A percentile compares a stretch with the other conserved stretches of the same genome.
These are phyloP conservation scores for Zostera marina DNA, from an alignment of 116 monocot species.

Conservation along the genomic window DNA sequence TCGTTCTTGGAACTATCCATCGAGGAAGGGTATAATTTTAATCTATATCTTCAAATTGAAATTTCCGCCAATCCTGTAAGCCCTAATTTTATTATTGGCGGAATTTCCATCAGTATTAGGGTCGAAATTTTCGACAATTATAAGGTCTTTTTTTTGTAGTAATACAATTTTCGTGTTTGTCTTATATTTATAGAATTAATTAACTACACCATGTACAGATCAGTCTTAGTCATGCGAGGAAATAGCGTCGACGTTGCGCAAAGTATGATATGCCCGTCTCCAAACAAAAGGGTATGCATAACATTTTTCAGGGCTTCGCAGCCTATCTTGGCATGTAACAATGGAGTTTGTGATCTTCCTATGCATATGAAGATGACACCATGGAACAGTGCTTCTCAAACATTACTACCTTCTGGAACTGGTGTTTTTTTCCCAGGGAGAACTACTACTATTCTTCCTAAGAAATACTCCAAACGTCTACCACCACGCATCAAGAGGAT, in stretches of 20 bases:
- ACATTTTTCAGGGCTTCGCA: constrained; percentile 57
- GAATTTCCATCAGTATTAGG: background rate
- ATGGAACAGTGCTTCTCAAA: constrained; percentile 9
- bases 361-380: constrained; percentile 12
- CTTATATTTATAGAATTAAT: too few species aligned
- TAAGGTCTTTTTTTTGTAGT: too few species aligned
- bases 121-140: background rate
- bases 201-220: too few species aligned
- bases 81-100: too few species aligned
- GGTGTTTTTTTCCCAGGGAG: constrained; percentile 97
- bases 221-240: constrained; percentile 85
- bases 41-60: background rate
- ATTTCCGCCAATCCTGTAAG: background rate
- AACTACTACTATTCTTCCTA: constrained; percentile 43
- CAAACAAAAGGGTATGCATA: constrained; percentile 53
- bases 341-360: background rate
- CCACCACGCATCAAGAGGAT: constrained; percentile 84
- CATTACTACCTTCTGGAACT: too few species aligned
- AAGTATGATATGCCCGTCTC: constrained; percentile 70
- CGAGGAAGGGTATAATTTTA: constrained; percentile 57
- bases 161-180: too few species aligned
- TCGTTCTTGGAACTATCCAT: constrained; percentile 66
- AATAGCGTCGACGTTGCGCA: constrained; percentile 92
- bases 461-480: constrained; percentile 88
- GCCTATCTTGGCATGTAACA: constrained; percentile 18